Base-by-base conservation (phyloP, 495 filamentous ascomycete species). In the Neurospora cerealis region DNA sequence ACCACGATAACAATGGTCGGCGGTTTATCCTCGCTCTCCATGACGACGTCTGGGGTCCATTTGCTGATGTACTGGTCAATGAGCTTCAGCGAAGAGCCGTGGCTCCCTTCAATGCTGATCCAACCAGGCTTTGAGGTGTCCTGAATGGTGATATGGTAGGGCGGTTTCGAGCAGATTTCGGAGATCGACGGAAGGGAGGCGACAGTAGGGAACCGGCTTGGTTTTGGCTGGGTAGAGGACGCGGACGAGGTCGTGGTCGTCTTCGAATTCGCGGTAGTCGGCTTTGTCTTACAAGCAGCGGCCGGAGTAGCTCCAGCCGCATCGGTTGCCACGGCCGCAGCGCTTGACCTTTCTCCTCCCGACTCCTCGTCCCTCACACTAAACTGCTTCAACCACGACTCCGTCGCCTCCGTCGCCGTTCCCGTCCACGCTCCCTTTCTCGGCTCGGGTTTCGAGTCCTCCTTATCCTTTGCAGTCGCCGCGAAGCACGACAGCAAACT, bases 31-130 rank as follows among this genome's bases (percentile, higher is more conserved):
- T 34, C 28, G 28, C 54, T 66, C 13, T 66, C 15, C 54, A 66
- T 66, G 28, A 19, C 24, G 0, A 66, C 54, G 3, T 17, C 0
- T 32, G 54, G 54, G 3, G 7, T 66, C 54, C 54, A 66, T 36
- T 34, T 66, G 28, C 54, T 66, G 54, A 66, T 66, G 6, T 66
- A 66, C 13, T 8, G 13, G 1, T 66, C 54, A 66, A 66, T 73
- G 8, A 85, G 42, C 73, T 83, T 76, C 5, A 85, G 62, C 0
- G 82, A 79, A 32, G 79, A 78, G 54, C 82, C 83, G 69, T 85
- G 84, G 46, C 83, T 84, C 69, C 80, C 77, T 15, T 83, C 78
- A 8, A 86, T 48, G 40, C 81, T 77, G 38, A 84, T 76, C 1
- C 70, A 66, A 19, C 15, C 21, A 5, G 0, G 4, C 11, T 3